A percentile compares a stretch with the other conserved stretches of the same genome.
phyloP scores from a whole-genome alignment of 495 filamentous ascomycete genomes.

The Chaetomium tenue region DNA sequence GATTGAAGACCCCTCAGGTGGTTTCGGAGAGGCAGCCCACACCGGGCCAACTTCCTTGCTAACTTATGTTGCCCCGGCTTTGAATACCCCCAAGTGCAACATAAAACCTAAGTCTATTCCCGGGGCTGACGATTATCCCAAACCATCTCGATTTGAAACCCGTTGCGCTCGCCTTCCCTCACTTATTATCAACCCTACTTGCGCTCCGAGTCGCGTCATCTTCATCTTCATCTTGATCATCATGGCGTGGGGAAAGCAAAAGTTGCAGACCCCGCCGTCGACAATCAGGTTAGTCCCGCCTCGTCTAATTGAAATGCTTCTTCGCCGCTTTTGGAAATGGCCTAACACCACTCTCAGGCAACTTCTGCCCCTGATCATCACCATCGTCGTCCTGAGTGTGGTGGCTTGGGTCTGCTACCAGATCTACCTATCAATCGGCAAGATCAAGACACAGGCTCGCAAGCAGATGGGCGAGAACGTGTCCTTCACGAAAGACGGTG shows the following conservation, averaged over 20 bases:
- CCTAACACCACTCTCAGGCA: constrained; percentile 43
- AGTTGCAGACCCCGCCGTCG: constrained; percentile 16
- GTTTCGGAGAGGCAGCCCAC: not conserved
- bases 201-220: not conserved
- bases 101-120: not conserved
- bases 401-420: constrained; percentile 68
- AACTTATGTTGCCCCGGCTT: not conserved
- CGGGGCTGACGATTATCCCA: not conserved
- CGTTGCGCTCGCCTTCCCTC: not conserved
- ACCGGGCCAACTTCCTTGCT: constrained; percentile 1
- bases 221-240: not conserved
- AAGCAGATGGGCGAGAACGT: constrained; percentile 81
- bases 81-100: not conserved
- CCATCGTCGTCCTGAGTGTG: constrained; percentile 61
- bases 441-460: constrained; percentile 65
- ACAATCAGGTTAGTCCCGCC: constrained; percentile 3
- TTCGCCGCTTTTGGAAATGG: not conserved
- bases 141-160: not conserved
- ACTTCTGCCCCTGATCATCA: constrained; percentile 70
- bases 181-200: not conserved
- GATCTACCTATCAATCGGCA: constrained; percentile 65
- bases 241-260: constrained; percentile 25
- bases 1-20: not conserved
- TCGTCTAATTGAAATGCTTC: not conserved
- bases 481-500: constrained; percentile 75